phyloP scores from a whole-genome alignment of 2,329 filamentous ascomycete genomes.

The Sordariomycetes sp. region DNA sequence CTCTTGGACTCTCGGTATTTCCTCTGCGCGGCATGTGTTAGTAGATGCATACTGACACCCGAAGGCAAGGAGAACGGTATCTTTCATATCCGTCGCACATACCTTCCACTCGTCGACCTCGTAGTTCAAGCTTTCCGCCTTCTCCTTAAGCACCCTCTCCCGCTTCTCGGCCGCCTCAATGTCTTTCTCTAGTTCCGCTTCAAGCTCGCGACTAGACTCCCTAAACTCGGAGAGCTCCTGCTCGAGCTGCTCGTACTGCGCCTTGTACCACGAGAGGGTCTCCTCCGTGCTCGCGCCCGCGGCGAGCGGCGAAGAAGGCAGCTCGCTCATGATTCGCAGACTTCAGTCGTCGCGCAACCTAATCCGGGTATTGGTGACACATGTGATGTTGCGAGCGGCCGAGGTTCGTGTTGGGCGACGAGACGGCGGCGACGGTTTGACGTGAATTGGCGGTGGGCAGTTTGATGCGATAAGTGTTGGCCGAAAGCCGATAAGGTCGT shows the following conservation, averaged over 20 bases:
- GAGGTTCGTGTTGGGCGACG: neutral
- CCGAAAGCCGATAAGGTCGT: neutral
- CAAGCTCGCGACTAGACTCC: slow-evolving; percentile 83
- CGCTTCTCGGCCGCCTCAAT: slow-evolving; percentile 91
- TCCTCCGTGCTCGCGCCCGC: slow-evolving; percentile 49
- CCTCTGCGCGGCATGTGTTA: slow-evolving; percentile 35
- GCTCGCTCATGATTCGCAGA: slow-evolving; percentile 35
- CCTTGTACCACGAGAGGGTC: slow-evolving; percentile 86
- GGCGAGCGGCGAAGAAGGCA: slow-evolving; percentile 48
- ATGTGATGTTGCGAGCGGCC: neutral
- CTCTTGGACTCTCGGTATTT: slow-evolving; percentile 94
- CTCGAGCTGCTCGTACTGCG: slow-evolving; percentile 87
- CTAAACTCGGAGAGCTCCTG: slow-evolving; percentile 88
- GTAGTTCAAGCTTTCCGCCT: slow-evolving; percentile 70
- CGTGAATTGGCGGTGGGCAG: neutral
- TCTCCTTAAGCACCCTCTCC: slow-evolving; percentile 74
- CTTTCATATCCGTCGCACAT: slow-evolving; percentile 14
- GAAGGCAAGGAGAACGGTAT: neutral
- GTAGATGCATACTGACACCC: neutral
- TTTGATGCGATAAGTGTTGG: neutral
- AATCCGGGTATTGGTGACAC: neutral
- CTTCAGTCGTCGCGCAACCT: slow-evolving; percentile 3
- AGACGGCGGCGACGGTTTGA: neutral
- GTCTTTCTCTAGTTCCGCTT: slow-evolving; percentile 90
- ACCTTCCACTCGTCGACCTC: slow-evolving; percentile 99